Percentiles rank a stretch among this genome's conserved stretches.
Evolutionary conservation across 2,329 filamentous ascomycete genomes (phyloP).

Genomic region (Sporothrix globosa): DNA sequence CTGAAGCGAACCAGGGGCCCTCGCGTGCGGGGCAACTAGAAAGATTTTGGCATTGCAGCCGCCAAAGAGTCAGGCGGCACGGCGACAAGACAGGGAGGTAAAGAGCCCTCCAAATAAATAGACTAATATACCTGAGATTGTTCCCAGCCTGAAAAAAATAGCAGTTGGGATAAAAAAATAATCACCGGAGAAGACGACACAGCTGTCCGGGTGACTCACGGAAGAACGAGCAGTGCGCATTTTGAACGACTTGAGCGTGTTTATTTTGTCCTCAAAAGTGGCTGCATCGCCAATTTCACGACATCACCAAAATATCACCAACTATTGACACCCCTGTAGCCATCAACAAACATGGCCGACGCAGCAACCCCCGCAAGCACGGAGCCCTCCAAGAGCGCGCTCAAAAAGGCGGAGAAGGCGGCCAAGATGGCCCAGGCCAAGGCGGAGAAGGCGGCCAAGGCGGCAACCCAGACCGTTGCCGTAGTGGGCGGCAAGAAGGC

Average conservation of each 20-base stretch:
- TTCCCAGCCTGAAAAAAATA: background rate
- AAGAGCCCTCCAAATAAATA: background rate
- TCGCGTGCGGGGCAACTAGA: conserved; percentile 16
- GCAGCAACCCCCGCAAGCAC: conserved; percentile 32
- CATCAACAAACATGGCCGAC: conserved; percentile 36
- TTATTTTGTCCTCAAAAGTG: background rate
- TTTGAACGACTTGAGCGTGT: background rate
- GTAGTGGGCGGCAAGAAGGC: conserved; percentile 62
- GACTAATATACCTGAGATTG: background rate
- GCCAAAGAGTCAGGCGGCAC: background rate
- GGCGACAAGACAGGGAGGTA: background rate
- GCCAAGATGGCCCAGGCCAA: conserved; percentile 65
- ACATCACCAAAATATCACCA: background rate
- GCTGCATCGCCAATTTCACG: background rate
- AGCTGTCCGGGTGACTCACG: conserved; percentile 20
- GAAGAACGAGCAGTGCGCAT: conserved; percentile 1
- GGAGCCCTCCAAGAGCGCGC: conserved; percentile 62
- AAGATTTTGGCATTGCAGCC: conserved; percentile 20
- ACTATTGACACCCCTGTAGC: background rate
- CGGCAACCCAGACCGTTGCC: conserved; percentile 52
- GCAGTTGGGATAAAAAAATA: background rate
- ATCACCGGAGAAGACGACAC: conserved; percentile 3
- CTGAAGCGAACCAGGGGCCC: conserved; percentile 9
- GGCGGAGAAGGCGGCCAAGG: conserved; percentile 64
- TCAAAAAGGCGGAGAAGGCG: conserved; percentile 69